A percentile compares a stretch with the other conserved stretches of the same genome.
Evolutionary conservation across 2,329 filamentous ascomycete genomes (phyloP).

Genomic region (Fusarium fujikuroi): DNA sequence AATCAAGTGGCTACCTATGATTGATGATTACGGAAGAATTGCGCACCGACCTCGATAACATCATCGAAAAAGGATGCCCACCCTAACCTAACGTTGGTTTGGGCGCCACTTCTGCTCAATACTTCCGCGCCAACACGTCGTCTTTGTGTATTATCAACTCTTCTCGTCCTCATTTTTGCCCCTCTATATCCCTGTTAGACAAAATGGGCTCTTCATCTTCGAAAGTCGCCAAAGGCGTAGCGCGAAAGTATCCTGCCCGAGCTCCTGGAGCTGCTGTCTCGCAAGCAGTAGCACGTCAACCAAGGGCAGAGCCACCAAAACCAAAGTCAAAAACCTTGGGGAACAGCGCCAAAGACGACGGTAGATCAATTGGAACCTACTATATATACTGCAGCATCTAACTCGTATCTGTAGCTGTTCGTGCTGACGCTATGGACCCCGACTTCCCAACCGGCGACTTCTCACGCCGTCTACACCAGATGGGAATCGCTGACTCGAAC

Average conservation of each 20-base stretch:
- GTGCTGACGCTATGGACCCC: constrained; percentile 54
- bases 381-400: background rate
- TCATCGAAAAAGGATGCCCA: constrained; percentile 27
- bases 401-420: constrained; percentile 49
- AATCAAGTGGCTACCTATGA: background rate
- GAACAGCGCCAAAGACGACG: constrained; percentile 34
- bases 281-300: constrained; percentile 30
- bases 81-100: background rate
- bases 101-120: constrained; percentile 8
- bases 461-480: constrained; percentile 62
- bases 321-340: constrained; percentile 15
- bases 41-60: constrained; percentile 35
- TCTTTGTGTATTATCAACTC: constrained; percentile 2
- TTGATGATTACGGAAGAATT: constrained; percentile 39
- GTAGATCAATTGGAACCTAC: constrained; percentile 8
- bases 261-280: constrained; percentile 43
- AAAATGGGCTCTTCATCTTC: constrained; percentile 59
- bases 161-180: background rate
- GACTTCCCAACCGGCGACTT: constrained; percentile 57
- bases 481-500: constrained; percentile 66
- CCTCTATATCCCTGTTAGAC: background rate
- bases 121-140: background rate
- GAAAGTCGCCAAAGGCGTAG: constrained; percentile 54
- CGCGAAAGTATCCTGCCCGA: constrained; percentile 59
- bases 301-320: constrained; percentile 25